Base-by-base conservation (phyloP, 2,329 filamentous ascomycete genomes). In the Camillea tinctor region DNA sequence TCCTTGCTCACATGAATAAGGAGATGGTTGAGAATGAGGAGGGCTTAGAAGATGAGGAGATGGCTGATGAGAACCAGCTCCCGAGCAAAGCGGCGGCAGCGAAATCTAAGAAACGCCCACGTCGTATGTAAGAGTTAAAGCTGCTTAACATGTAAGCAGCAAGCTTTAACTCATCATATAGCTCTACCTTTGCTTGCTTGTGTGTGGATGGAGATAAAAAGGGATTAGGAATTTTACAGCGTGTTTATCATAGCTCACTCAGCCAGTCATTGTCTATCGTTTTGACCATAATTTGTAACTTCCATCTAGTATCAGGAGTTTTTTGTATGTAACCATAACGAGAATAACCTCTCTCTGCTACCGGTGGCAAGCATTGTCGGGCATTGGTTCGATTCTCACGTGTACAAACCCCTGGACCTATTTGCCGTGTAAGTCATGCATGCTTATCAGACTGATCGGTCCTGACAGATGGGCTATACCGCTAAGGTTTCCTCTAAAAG, bases 1-100 rank as follows among this genome's bases (percentile, higher is more conserved):
- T 74, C 60, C 68, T 75, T 20, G 70, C 68, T 22, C 71, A 73
- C 52, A 75, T 72, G 71, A 71, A 74, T 61, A 60, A 58, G 11
- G 72, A 74, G 64, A 71, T 74, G 64, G 67, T 75, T 20, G 70
- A 74, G 53, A 71, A 71, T 19, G 66, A 70, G 22, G 51, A 66
- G 9, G 69, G 71, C 49, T 52, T 65, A 20, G 59, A 56, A 7
- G 70, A 69, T 24, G 59, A 56, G 8, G 70, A 68, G 24, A 63
- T 52, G 26, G 63, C 69, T 17, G 69, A 72, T 30, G 64, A 71
- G 20, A 65, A 62, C 21, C 68, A 68, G 24, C 59, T 66, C 9
- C 56, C 67, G 22, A 65, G 50, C 22, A 56, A 61, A 21, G 59
- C 55, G 9, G 56, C 55, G 3, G 56, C 58, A 9, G 19, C 22